phyloP scores from a whole-genome alignment of 371 early-diverging fungal species.

The Mucor mucedo region DNA sequence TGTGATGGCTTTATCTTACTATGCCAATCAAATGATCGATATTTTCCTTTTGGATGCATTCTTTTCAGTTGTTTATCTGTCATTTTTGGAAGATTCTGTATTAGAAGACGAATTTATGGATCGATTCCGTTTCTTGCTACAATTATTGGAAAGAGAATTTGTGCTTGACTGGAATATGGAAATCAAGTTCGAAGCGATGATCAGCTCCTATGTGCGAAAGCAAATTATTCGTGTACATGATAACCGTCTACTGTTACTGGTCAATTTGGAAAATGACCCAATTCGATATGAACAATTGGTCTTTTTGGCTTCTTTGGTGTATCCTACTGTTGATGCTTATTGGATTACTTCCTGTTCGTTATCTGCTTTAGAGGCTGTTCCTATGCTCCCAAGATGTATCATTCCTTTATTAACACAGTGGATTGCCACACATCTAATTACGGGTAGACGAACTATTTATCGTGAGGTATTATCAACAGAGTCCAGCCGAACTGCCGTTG shows the following conservation, averaged over 20 bases:
- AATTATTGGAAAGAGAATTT: conserved; percentile 53
- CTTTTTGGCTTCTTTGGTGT: conserved; percentile 50
- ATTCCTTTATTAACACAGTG: conserved; percentile 51
- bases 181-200: conserved; percentile 36
- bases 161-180: conserved; percentile 49
- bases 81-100: conserved; percentile 40
- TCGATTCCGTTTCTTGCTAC: conserved; percentile 51
- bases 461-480: conserved; percentile 57
- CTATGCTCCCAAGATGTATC: conserved; percentile 52
- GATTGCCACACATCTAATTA: conserved; percentile 57
- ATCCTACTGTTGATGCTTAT: conserved; percentile 55
- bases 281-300: conserved; percentile 48
- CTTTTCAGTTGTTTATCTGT: conserved; percentile 52
- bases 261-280: conserved; percentile 44
- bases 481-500: conserved; percentile 47
- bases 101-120: conserved; percentile 53
- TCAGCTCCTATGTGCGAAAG: conserved; percentile 30
- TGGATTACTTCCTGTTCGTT: conserved; percentile 61
- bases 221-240: conserved; percentile 31
- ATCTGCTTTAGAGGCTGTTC: conserved; percentile 54
- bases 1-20: conserved; percentile 55
- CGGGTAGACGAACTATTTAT: conserved; percentile 51
- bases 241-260: conserved; percentile 26
- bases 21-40: conserved; percentile 54
- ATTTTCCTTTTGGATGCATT: conserved; percentile 51